phyloP scores from a whole-genome alignment of 2,329 filamentous ascomycete genomes.

The Zymoseptoria tritici region DNA sequence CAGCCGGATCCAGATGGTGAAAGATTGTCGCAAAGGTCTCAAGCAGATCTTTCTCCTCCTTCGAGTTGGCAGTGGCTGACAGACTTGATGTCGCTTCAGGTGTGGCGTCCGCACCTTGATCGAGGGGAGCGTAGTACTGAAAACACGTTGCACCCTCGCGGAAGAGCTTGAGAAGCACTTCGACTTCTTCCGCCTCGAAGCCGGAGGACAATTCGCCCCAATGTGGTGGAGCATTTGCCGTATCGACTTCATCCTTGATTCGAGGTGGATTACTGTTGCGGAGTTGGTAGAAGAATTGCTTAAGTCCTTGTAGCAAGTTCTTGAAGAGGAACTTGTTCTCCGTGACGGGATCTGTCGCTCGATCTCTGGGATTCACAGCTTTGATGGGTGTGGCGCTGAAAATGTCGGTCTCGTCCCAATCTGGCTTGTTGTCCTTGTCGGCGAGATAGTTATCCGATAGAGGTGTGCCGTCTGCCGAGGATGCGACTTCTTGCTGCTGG shows the following conservation, averaged over 20 bases:
- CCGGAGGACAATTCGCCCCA: slow-evolving; percentile 96
- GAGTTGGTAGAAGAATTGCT: slow-evolving; percentile 93
- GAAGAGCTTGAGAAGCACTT: slow-evolving; percentile 94
- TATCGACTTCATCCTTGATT: slow-evolving; percentile 57
- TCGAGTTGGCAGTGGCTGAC: slow-evolving; percentile 62
- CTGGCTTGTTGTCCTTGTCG: slow-evolving; percentile 70
- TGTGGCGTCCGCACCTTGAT: slow-evolving; percentile 61
- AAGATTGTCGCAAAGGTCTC: slow-evolving; percentile 98
- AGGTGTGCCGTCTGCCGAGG: slow-evolving; percentile 53
- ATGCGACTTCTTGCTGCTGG: slow-evolving; percentile 54
- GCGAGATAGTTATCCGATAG: slow-evolving; percentile 69
- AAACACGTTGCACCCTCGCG: slow-evolving; percentile 94
- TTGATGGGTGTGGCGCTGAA: slow-evolving; percentile 96
- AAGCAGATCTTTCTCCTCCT: slow-evolving; percentile 94
- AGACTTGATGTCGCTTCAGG: slow-evolving; percentile 71
- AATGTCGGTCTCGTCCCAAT: slow-evolving; percentile 98
- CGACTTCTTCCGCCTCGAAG: slow-evolving; percentile 93
- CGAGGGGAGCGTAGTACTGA: slow-evolving; percentile 90
- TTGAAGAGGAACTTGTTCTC: slow-evolving; percentile 99
- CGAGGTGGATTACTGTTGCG: slow-evolving; percentile 72
- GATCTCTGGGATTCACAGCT: slow-evolving; percentile 81
- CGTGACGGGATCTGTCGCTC: slow-evolving; percentile 79
- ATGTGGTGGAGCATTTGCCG: slow-evolving; percentile 70
- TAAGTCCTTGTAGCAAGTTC: slow-evolving; percentile 89
- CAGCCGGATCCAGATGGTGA: slow-evolving; percentile 95